Conservation (phyloP, 176 grass and related monocot genomes). For the Cocos nucifera region DNA sequence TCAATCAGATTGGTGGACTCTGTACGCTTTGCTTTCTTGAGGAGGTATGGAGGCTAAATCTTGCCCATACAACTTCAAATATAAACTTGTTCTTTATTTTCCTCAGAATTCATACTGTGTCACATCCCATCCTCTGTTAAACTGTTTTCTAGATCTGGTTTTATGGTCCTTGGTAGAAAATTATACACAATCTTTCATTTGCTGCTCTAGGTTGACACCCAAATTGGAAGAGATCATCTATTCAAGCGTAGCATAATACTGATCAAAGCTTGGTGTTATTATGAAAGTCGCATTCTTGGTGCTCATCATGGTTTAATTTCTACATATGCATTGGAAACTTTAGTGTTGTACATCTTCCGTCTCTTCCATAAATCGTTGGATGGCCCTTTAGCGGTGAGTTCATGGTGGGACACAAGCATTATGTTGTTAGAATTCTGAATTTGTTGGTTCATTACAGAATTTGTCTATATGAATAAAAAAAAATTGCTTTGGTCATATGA, state of each 20-base stretch:
- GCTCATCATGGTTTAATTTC: constrained; percentile 91
- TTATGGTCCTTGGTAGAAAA: background rate
- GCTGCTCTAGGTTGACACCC: constrained; percentile 58
- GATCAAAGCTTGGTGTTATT: constrained; percentile 94
- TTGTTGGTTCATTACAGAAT: too few relatives aligned
- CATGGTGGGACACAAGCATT: background rate
- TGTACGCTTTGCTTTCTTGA: constrained; percentile 92
- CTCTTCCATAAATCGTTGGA: constrained; percentile 53
- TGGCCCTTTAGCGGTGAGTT: constrained; percentile 66
- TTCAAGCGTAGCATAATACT: constrained; percentile 89
- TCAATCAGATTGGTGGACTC: constrained; percentile 87
- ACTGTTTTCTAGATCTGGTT: background rate
- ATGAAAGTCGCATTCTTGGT: constrained; percentile 94
- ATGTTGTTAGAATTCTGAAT: too few relatives aligned
- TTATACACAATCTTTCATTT: background rate
- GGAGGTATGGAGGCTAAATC: constrained; percentile 40
- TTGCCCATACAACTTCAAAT: background rate
- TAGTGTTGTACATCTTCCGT: constrained; percentile 79
- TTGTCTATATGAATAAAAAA: too few relatives aligned
- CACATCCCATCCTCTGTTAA: too few relatives aligned
- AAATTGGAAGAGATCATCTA: constrained; percentile 60
- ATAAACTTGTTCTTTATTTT: background rate
- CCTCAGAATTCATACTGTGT: background rate
- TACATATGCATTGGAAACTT: constrained; percentile 86
- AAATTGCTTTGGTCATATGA: constrained; percentile 1